A percentile compares a stretch with the other conserved stretches of the same genome.
These are phyloP conservation scores for Pseudogymnoascus sp. DNA, from an alignment of 2,329 filamentous ascomycete genomes.

Conservation along the genomic window DNA sequence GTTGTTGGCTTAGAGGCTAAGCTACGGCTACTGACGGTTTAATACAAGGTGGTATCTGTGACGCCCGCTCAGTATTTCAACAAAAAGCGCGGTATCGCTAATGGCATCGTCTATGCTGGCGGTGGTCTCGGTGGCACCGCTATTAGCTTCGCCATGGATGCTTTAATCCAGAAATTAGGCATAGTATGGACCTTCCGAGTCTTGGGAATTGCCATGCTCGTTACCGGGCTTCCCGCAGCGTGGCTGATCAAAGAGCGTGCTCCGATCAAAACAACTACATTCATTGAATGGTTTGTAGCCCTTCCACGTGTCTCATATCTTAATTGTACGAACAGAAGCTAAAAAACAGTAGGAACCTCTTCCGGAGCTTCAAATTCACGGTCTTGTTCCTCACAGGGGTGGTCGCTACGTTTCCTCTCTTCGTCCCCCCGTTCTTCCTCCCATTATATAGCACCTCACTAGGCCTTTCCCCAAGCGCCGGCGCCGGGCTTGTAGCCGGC, in stretches of 20 bases:
- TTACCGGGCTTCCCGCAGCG: slow-evolving; percentile 46
- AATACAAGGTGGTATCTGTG: slow-evolving; percentile 36
- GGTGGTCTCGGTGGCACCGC: slow-evolving; percentile 48
- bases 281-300: slow-evolving; percentile 40
- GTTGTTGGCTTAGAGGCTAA: slow-evolving; percentile 7
- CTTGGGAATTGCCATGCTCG: slow-evolving; percentile 42
- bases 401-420: slow-evolving; percentile 50
- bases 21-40: slow-evolving; percentile 22
- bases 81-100: slow-evolving; percentile 44
- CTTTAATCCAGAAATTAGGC: slow-evolving; percentile 37
- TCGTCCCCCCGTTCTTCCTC: slow-evolving; percentile 54
- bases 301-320: neutral
- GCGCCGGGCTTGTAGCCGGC: slow-evolving; percentile 49
- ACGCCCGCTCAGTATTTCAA: slow-evolving; percentile 47
- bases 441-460: slow-evolving; percentile 47
- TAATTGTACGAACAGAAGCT: neutral
- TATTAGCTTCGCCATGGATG: slow-evolving; percentile 41
- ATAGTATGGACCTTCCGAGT: slow-evolving; percentile 44
- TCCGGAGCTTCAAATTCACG: slow-evolving; percentile 42
- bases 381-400: slow-evolving; percentile 45
- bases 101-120: slow-evolving; percentile 44
- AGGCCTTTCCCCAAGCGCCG: slow-evolving; percentile 42
- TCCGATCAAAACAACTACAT: slow-evolving; percentile 29
- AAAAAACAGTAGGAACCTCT: slow-evolving; percentile 35
- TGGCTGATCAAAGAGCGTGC: slow-evolving; percentile 42